Evolutionary conservation across 2,329 filamentous ascomycete genomes (phyloP).

Genomic region (Hypoxylon sp.): DNA sequence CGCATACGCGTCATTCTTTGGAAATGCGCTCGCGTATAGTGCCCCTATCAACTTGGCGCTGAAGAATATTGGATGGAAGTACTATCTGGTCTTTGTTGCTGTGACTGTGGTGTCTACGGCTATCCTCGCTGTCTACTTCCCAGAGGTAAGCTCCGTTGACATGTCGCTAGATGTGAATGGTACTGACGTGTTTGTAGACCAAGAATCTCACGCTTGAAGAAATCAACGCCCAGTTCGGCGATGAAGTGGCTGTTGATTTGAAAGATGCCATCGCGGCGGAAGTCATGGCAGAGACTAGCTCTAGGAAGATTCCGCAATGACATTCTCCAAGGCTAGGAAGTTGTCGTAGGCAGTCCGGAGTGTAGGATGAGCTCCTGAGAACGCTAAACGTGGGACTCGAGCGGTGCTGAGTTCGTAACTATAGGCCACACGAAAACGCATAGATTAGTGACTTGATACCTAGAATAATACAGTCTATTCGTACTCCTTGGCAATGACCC

Average conservation of each 20-base stretch:
- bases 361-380: not conserved
- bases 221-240: slow-evolving; percentile 50
- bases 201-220: slow-evolving; percentile 51
- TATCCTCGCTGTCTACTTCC: slow-evolving; percentile 46
- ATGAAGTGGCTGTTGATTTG: slow-evolving; percentile 43
- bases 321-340: not conserved
- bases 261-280: slow-evolving; percentile 44
- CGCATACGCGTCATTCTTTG: slow-evolving; percentile 46
- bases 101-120: slow-evolving; percentile 45
- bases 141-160: slow-evolving; percentile 36
- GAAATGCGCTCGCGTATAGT: slow-evolving; percentile 43
- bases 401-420: not conserved
- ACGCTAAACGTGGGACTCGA: not conserved
- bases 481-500: not conserved
- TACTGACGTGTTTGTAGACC: slow-evolving; percentile 39
- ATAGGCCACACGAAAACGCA: not conserved
- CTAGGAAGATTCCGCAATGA: not conserved
- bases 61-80: slow-evolving; percentile 50
- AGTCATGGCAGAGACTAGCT: not conserved
- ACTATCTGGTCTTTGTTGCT: slow-evolving; percentile 49
- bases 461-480: not conserved
- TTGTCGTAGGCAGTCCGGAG: not conserved
- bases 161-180: no score
- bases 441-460: not conserved
- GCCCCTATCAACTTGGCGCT: slow-evolving; percentile 41